Evolutionary conservation across 805 yeast species (phyloP).

Genomic region (Ogataea neopini): DNA sequence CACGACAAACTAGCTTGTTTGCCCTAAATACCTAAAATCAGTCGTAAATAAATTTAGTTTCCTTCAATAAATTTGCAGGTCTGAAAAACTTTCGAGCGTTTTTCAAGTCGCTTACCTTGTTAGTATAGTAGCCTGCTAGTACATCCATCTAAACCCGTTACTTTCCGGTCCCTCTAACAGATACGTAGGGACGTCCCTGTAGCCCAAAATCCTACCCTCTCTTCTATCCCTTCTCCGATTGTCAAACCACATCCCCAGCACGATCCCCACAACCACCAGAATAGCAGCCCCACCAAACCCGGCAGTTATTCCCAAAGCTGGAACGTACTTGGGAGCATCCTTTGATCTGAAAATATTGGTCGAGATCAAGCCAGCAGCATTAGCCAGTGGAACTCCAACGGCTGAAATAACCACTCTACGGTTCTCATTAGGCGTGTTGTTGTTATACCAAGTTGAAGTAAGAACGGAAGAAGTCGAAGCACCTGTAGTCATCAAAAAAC

Average conservation of each 20-base stretch:
- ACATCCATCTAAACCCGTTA: conserved; percentile 31
- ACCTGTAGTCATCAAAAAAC: conserved; percentile 46
- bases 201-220: conserved; percentile 42
- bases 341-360: conserved; percentile 50
- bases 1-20: no score
- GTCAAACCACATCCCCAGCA: conserved; percentile 41
- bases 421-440: conserved; percentile 47
- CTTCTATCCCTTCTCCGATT: conserved; percentile 41
- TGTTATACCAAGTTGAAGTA: conserved; percentile 52
- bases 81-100: no score
- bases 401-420: conserved; percentile 49
- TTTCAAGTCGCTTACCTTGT: not conserved
- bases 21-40: no score
- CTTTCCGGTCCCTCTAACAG: conserved; percentile 46
- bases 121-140: not conserved
- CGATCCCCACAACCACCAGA: conserved; percentile 25
- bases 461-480: conserved; percentile 49
- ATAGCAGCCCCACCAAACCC: conserved; percentile 48
- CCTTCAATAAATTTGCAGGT: no score
- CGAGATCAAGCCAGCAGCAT: conserved; percentile 57
- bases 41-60: no score
- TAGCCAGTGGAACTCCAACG: conserved; percentile 55
- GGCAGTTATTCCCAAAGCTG: conserved; percentile 51
- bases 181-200: conserved; percentile 43
- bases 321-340: conserved; percentile 54